Percentiles rank a stretch among this genome's conserved stretches.
Evolutionary conservation across 805 yeast genomes (phyloP).

Genomic region (Lipomyces sp.): DNA sequence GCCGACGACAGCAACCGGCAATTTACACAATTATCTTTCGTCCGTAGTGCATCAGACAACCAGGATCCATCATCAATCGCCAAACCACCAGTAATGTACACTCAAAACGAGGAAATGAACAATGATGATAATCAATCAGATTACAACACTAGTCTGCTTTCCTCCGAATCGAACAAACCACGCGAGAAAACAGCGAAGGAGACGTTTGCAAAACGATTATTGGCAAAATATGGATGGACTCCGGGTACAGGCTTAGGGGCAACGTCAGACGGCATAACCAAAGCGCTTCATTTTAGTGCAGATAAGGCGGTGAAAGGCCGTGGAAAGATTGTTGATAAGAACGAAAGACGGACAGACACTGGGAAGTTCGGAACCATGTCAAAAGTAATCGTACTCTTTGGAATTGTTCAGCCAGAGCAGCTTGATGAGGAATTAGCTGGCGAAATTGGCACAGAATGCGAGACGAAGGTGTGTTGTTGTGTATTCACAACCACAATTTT

Average conservation of each 20-base stretch:
- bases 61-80: neutral
- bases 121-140: slow-evolving; percentile 6
- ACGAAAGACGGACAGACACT: slow-evolving; percentile 1
- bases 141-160: neutral
- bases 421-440: slow-evolving; percentile 33
- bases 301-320: slow-evolving; percentile 35
- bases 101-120: neutral
- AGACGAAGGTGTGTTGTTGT: slow-evolving; percentile 18
- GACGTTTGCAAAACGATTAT: slow-evolving; percentile 33
- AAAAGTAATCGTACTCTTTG: slow-evolving; percentile 20
- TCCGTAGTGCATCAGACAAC: neutral
- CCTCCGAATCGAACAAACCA: neutral
- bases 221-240: slow-evolving; percentile 38
- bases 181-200: slow-evolving; percentile 17
- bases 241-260: slow-evolving; percentile 38
- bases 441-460: slow-evolving; percentile 36
- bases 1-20: neutral
- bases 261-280: slow-evolving; percentile 27
- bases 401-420: slow-evolving; percentile 21
- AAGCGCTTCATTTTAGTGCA: slow-evolving; percentile 32
- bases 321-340: slow-evolving; percentile 42
- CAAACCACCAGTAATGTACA: slow-evolving; percentile 1
- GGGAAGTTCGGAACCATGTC: slow-evolving; percentile 32
- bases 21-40: neutral
- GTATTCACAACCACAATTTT: neutral